Evolutionary conservation across 495 filamentous ascomycete genomes (phyloP), one percentile per base, ranked within the genome.

Genomic region (Antarctomyces pellizariae): DNA sequence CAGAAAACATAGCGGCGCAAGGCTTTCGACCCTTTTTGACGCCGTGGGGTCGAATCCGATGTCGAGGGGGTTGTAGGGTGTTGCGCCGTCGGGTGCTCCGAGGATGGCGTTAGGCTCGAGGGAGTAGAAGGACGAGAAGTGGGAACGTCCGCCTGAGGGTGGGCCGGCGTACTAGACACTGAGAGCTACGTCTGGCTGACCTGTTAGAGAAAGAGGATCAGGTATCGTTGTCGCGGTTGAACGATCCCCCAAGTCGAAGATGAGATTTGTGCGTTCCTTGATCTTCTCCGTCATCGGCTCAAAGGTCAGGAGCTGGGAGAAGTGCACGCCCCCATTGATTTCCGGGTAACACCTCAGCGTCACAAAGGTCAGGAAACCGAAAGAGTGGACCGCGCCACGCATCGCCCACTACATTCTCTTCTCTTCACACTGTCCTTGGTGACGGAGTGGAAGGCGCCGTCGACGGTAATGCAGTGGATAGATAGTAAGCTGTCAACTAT

Each of bases 331-430:
- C n/a, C n/a, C n/a, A 7, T 22, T 24, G 2, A 23, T 6, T 12
- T 23, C 18, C 6, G 13, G 7, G 24, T 48, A 35, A 0, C 49
- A 31, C 18, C 45, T 38, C 30, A 47, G 52, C 0, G 39, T 53
- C 2, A 47, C 46, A 12, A 34, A 36, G 1, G 47, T 53, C 8
- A 64, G 46, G 24, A 63, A 39, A 7, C 62, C 62, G 28, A 62
- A 60, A 27, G 56, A 59, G 10, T 41, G 35, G 5, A 61, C 62
- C 4, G 59, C 60, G 5, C 53, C 52, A 5, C 46, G 38, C 5
- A 59, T 31, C 5, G 33, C 52, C 48, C 47, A 55, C 26, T 50
- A 65, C 4, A 66, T 46, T 17, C 64, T 57, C 0, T 45, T 10
- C 27, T 62, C 46, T 19, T 43, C 20, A 1, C n/a, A n/a, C n/a